Evolutionary conservation across 2,329 filamentous ascomycete genomes (phyloP), one percentile per base, ranked within the genome.

Genomic region (Aspergillus puulaauensis): DNA sequence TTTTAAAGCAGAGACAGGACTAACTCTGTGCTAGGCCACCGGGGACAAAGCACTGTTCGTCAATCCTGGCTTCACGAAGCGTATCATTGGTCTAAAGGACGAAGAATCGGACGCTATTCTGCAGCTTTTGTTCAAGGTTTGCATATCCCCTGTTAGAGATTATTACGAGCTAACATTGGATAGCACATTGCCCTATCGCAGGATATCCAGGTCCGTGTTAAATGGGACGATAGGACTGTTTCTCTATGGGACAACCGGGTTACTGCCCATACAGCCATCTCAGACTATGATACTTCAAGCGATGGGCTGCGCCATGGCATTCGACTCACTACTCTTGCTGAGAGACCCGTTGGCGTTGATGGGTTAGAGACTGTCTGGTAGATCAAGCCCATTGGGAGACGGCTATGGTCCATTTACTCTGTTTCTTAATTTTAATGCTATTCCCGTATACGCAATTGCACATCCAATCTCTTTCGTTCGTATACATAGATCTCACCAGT

Each of bases 21-120:
- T 51, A 39, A 50, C 2, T 35, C 24, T 21, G n/a, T 3, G 14
- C 3, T 52, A 55, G 1, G 61, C 61, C 2, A 75, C 73, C 0
- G 70, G 70, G 1, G 56, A 68, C 41, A 73, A 74, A 50, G 66
- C 70, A 2, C 62, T 75, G 2, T 75, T 68, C 43, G 69, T 75
- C 37, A 75, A 75, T 51, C 58, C 62, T 2, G 70, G 65, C 24
- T 73, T 71, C 56, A 72, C 68, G 17, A 66, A 66, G 31, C 49
- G 58, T 7, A 61, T 61, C 6, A 9, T 61, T 14, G 59, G 57
- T 0, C 37, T 59, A 1, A 52, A 61, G 45, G 58, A 55, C 35
- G 41, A 52, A 27, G 43, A 60, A 11, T 56, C 54, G 3, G 57
- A 62, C 19, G 49, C 47, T 0, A 54, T 62, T 9, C 15, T 60